Evolutionary conservation across 257 asterid genomes (phyloP).

Genomic region (Solanum corneliomulleri): DNA sequence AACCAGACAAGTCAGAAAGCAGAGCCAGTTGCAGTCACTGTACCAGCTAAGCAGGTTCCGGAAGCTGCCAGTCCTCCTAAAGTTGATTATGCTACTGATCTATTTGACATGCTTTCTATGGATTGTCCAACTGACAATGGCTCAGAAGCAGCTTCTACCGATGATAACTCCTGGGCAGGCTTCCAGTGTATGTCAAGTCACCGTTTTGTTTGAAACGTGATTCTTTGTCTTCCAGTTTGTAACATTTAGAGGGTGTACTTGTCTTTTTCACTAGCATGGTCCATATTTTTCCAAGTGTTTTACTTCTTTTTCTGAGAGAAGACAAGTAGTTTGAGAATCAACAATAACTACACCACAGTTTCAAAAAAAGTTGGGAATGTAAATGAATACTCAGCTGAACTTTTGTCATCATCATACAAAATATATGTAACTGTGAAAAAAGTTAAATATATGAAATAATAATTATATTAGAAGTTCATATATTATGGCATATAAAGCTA

Average conservation of each 20-base stretch:
- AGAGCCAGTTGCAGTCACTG: conserved; percentile 38
- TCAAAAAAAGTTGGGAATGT: background rate
- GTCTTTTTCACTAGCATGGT: background rate
- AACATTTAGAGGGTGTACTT: background rate
- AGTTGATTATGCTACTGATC: conserved; percentile 90
- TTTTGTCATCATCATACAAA: background rate
- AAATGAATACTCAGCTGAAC: background rate
- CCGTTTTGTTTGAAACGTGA: background rate
- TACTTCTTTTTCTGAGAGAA: background rate
- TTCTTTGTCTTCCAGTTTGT: background rate
- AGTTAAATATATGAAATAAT: background rate
- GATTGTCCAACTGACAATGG: conserved; percentile 55
- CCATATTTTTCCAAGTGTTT: background rate
- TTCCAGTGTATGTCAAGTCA: conserved; percentile 66
- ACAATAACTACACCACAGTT: background rate
- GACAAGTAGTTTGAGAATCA: background rate
- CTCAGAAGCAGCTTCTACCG: conserved; percentile 42
- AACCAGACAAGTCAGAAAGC: conserved; percentile 41
- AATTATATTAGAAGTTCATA: background rate
- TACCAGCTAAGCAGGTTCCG: conserved; percentile 34
- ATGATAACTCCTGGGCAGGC: conserved; percentile 84
- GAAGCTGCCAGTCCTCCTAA: conserved; percentile 47
- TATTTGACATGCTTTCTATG: conserved; percentile 76
- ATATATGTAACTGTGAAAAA: background rate
- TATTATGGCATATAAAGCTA: background rate